Percentiles rank a stretch among this genome's conserved stretches.
phyloP scores from a whole-genome alignment of 2,329 filamentous ascomycete genomes.

The Penicillium sp. region DNA sequence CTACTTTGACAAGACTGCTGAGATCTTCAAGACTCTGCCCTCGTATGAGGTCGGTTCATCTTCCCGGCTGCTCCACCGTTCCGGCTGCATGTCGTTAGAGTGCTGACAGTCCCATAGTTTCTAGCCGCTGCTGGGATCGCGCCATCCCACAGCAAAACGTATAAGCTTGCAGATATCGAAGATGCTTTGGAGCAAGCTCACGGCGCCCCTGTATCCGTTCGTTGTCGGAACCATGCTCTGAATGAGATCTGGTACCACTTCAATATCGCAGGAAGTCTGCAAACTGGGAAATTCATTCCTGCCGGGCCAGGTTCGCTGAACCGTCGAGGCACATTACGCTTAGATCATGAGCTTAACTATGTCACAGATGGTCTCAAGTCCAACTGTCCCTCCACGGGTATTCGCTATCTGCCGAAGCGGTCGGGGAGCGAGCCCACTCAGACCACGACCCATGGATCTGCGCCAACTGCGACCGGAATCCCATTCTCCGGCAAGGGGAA shows the following conservation, averaged over 20 bases:
- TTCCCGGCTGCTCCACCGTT: neutral
- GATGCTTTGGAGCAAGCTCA: constrained; percentile 50
- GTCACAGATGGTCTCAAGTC: constrained; percentile 51
- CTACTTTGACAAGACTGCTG: constrained; percentile 62
- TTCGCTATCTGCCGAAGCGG: constrained; percentile 60
- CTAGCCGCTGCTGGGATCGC: constrained; percentile 57
- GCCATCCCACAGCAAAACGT: constrained; percentile 51
- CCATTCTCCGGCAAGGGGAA: constrained; percentile 56
- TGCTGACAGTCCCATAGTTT: constrained; percentile 34
- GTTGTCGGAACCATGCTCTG: constrained; percentile 48
- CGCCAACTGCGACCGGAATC: constrained; percentile 28
- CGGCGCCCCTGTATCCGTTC: constrained; percentile 53
- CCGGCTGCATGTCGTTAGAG: neutral
- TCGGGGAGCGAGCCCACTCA: constrained; percentile 33
- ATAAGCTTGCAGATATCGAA: constrained; percentile 55
- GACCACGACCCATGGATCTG: constrained; percentile 29
- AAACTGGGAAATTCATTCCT: constrained; percentile 33
- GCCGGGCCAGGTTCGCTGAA: constrained; percentile 31
- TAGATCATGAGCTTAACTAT: constrained; percentile 1
- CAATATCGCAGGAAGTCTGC: constrained; percentile 49
- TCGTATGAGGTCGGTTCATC: constrained; percentile 50
- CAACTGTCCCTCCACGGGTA: constrained; percentile 56
- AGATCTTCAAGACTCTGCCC: constrained; percentile 60
- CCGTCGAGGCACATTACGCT: neutral
- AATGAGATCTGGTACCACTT: constrained; percentile 59